Conservation (phyloP, 495 filamentous ascomycete species). For the Glarea lozoyensis region DNA sequence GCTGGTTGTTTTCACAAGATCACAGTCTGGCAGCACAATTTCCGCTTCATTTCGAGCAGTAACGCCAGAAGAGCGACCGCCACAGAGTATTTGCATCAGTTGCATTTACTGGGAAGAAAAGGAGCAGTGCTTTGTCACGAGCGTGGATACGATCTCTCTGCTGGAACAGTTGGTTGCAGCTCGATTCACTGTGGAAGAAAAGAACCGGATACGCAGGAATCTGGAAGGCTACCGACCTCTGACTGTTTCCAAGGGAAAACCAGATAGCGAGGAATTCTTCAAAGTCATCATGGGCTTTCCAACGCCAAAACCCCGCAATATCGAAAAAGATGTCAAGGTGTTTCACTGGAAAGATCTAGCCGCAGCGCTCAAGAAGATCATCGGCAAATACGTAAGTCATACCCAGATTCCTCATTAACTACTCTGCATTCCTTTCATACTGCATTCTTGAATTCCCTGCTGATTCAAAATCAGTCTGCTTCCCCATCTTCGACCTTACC, state of each 20-base stretch:
- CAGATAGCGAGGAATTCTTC: constrained; percentile 92
- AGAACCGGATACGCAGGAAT: constrained; percentile 93
- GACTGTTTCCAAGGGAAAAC: constrained; percentile 86
- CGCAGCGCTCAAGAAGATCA: constrained; percentile 88
- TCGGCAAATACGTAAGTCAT: constrained; percentile 94
- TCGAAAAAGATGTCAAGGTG: constrained; percentile 98
- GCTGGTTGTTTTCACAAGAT: constrained; percentile 76
- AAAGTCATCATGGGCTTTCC: constrained; percentile 98
- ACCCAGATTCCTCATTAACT: too few relatives aligned
- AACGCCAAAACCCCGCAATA: constrained; percentile 88
- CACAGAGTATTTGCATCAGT: constrained; percentile 76
- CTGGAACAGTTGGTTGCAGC: constrained; percentile 76
- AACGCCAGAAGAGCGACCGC: constrained; percentile 56
- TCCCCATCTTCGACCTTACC: constrained; percentile 24
- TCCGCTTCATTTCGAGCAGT: constrained; percentile 65
- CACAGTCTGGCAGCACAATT: constrained; percentile 67
- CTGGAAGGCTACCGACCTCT: constrained; percentile 83
- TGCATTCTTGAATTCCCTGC: constrained; percentile 3
- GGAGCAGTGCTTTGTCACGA: constrained; percentile 82
- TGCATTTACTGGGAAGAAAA: constrained; percentile 93
- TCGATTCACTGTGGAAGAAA: constrained; percentile 88
- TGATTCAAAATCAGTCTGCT: constrained; percentile 18
- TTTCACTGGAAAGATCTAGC: constrained; percentile 86
- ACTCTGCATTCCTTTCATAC: background rate
- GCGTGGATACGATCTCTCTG: constrained; percentile 90